Evolutionary conservation across 108 stramenopile genomes (phyloP).

Genomic region (Pelagomonas calceolata): DNA sequence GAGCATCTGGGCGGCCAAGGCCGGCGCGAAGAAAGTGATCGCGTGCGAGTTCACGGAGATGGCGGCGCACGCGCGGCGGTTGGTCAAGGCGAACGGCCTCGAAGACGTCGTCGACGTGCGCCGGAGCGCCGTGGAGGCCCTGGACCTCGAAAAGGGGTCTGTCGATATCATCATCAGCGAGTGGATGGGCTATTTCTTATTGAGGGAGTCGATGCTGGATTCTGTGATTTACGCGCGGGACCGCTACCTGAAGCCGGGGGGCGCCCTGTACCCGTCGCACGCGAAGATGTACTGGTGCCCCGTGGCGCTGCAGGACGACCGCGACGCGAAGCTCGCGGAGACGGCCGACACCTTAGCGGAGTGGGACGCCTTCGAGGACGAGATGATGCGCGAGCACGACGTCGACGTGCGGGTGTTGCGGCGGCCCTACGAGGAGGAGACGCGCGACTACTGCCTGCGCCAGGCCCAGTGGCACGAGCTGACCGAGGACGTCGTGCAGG

Average conservation of each 20-base stretch:
- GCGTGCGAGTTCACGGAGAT: constrained; percentile 91
- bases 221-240: constrained; percentile 81
- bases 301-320: constrained; percentile 80
- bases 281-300: constrained; percentile 86
- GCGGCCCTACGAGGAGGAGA: constrained; percentile 78
- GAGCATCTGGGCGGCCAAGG: constrained; percentile 91
- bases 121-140: constrained; percentile 77
- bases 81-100: constrained; percentile 80
- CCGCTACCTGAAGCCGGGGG: constrained; percentile 72
- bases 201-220: constrained; percentile 93
- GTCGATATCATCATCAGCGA: constrained; percentile 94
- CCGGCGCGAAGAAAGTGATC: constrained; percentile 78
- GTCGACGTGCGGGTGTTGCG: constrained; percentile 75
- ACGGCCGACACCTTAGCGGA: constrained; percentile 73
- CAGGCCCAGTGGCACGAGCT: constrained; percentile 84
- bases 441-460: constrained; percentile 83
- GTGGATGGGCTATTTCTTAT: constrained; percentile 99
- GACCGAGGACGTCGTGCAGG: constrained; percentile 59
- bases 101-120: constrained; percentile 88
- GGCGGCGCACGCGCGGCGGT: constrained; percentile 79
- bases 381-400: constrained; percentile 69
- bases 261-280: constrained; percentile 88
- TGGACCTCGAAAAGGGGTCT: constrained; percentile 45
- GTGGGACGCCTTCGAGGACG: constrained; percentile 73
- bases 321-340: constrained; percentile 55